phyloP scores from a whole-genome alignment of 352 stramenopile species.

The Achlya hypogyna region DNA sequence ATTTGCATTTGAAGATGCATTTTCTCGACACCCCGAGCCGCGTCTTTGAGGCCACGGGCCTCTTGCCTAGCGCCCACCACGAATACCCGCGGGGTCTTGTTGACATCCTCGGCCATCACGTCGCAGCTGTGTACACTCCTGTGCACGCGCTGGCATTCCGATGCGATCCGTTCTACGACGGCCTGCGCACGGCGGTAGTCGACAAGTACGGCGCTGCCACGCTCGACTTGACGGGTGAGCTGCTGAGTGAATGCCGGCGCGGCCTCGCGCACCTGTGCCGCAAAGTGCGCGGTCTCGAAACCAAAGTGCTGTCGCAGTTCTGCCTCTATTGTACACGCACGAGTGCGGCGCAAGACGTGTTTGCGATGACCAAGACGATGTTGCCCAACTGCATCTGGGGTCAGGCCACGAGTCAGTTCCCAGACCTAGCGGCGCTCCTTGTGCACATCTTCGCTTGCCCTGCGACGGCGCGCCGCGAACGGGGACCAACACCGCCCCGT shows the following conservation, averaged over 20 bases:
- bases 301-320: not conserved
- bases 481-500: not conserved
- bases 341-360: not conserved
- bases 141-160: conserved; percentile 1
- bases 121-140: not conserved
- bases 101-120: not conserved
- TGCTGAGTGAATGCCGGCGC: not conserved
- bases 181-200: not conserved
- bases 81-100: not conserved
- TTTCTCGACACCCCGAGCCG: not conserved
- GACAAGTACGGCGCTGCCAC: not conserved
- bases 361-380: conserved; percentile 2
- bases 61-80: not conserved
- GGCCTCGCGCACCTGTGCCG: not conserved
- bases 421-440: not conserved
- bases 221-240: not conserved
- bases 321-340: not conserved
- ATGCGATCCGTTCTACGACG: not conserved
- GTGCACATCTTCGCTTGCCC: not conserved
- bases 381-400: conserved; percentile 2
- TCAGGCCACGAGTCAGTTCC: not conserved
- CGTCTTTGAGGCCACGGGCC: not conserved
- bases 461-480: not conserved
- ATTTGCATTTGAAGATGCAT: not conserved
- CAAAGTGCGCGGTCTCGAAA: not conserved